Percentiles rank a stretch among this genome's conserved stretches.
Conservation (phyloP, 169 alveolate species). For the Plasmodium adleri region DNA sequence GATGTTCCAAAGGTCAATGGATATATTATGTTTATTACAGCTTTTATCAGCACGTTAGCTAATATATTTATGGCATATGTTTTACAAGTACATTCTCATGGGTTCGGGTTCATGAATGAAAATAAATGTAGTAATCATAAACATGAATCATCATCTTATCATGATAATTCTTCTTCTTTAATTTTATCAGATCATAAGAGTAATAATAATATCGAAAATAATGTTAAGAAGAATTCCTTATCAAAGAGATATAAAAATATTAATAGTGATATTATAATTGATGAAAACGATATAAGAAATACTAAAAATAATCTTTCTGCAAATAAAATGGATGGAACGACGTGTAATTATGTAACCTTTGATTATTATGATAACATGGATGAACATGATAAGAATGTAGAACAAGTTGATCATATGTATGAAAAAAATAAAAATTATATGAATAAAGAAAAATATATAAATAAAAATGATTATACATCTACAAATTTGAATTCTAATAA, state of each 20-base stretch:
- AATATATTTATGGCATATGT: conserved; percentile 94
- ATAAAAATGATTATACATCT: too few species aligned
- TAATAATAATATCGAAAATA: background rate
- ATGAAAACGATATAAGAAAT: conserved; percentile 10
- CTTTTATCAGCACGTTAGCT: conserved; percentile 93
- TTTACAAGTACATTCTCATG: conserved; percentile 87
- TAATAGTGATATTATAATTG: conserved; percentile 41
- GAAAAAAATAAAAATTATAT: too few species aligned
- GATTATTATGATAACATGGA: conserved; percentile 48
- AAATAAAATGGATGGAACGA: conserved; percentile 22
- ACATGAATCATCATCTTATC: too few species aligned
- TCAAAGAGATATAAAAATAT: conserved; percentile 39
- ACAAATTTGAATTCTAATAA: too few species aligned
- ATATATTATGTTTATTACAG: conserved; percentile 94
- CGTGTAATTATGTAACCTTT: conserved; percentile 52
- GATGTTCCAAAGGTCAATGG: conserved; percentile 91
- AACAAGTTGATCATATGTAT: conserved; percentile 3
- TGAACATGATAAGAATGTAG: conserved; percentile 15
- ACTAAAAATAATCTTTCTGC: conserved; percentile 12
- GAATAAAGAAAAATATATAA: too few species aligned
- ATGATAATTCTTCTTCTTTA: conserved; percentile 15
- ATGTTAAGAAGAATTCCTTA: background rate
- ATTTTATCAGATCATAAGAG: background rate
- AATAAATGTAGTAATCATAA: conserved; percentile 21
- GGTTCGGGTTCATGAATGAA: conserved; percentile 69